Percentiles rank a stretch among this genome's conserved stretches.
Conservation (phyloP, 2,329 filamentous ascomycete genomes). For the Trichoderma citrinoviride region DNA sequence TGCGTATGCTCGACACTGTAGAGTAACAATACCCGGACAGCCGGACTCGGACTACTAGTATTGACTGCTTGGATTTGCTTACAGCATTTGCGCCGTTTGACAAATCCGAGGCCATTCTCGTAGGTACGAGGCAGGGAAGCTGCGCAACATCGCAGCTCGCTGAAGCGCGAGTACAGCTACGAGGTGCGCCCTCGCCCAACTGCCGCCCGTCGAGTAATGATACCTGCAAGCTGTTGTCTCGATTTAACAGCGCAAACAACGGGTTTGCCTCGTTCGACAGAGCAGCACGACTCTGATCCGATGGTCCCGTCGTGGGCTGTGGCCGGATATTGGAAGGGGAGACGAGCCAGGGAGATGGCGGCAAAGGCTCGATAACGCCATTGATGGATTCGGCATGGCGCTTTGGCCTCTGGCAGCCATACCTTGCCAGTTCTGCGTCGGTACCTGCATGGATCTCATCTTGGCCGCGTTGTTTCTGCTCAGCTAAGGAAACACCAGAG, state of each 20-base stretch:
- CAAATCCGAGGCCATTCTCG: neutral
- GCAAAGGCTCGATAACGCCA: neutral
- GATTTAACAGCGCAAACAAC: neutral
- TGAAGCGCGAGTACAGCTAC: neutral
- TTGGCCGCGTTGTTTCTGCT: neutral
- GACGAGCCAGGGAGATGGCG: neutral
- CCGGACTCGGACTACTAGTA: no score
- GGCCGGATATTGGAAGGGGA: constrained; percentile 8
- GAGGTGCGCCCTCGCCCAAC: neutral
- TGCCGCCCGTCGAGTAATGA: neutral
- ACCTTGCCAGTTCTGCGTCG: no score
- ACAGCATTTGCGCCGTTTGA: no score
- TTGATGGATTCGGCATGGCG: neutral
- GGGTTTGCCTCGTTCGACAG: neutral
- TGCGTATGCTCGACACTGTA: no score
- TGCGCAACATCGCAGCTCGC: neutral
- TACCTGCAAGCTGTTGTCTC: neutral
- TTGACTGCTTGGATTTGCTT: no score
- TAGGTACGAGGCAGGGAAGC: neutral
- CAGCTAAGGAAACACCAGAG: no score
- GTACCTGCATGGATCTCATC: neutral
- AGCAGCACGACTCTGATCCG: constrained; percentile 13
- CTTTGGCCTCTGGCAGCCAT: no score
- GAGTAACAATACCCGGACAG: no score
- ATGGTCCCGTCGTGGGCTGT: neutral